A percentile compares a stretch with the other conserved stretches of the same genome.
phyloP scores from a whole-genome alignment of 2,329 filamentous ascomycete species.

The Aureobasidium sp. region DNA sequence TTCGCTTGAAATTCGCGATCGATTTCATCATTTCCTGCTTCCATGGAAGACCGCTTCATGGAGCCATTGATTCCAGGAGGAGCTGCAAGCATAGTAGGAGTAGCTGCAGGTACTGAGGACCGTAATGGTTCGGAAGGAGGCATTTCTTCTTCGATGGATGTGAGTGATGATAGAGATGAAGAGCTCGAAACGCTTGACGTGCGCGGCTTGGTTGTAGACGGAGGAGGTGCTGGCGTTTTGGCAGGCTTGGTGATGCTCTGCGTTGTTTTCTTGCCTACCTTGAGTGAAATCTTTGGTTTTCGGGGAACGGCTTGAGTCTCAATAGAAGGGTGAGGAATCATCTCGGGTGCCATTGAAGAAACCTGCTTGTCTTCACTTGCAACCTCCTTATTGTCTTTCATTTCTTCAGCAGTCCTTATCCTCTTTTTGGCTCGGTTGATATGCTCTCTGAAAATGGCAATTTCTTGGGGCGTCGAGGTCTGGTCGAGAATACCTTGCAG shows the following conservation, averaged over 20 bases:
- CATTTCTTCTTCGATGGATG: slow-evolving; percentile 25
- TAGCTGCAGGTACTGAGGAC: background rate
- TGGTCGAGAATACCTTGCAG: slow-evolving; percentile 39
- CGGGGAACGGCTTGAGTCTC: slow-evolving; percentile 22
- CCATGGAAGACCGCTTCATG: slow-evolving; percentile 31
- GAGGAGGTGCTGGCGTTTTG: background rate
- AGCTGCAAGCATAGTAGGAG: background rate
- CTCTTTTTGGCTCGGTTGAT: slow-evolving; percentile 39
- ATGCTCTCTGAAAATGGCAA: slow-evolving; percentile 34
- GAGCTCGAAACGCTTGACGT: slow-evolving; percentile 26
- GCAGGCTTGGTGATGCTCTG: background rate
- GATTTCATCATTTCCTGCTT: slow-evolving; percentile 27
- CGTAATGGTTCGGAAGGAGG: slow-evolving; percentile 19
- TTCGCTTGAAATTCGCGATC: slow-evolving; percentile 26
- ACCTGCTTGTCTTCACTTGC: slow-evolving; percentile 27
- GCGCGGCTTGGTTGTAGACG: slow-evolving; percentile 14
- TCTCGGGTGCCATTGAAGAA: slow-evolving; percentile 18
- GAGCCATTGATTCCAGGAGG: slow-evolving; percentile 9
- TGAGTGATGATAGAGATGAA: slow-evolving; percentile 32
- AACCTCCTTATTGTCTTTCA: slow-evolving; percentile 20
- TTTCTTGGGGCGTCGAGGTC: slow-evolving; percentile 34
- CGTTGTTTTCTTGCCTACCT: slow-evolving; percentile 20
- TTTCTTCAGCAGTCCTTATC: slow-evolving; percentile 24
- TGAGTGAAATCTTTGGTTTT: slow-evolving; percentile 27
- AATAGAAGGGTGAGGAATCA: slow-evolving; percentile 24